Percentiles rank a stretch among this genome's conserved stretches.
Conservation (phyloP, 164 flowering plant species). For the Annona cherimola region DNA sequence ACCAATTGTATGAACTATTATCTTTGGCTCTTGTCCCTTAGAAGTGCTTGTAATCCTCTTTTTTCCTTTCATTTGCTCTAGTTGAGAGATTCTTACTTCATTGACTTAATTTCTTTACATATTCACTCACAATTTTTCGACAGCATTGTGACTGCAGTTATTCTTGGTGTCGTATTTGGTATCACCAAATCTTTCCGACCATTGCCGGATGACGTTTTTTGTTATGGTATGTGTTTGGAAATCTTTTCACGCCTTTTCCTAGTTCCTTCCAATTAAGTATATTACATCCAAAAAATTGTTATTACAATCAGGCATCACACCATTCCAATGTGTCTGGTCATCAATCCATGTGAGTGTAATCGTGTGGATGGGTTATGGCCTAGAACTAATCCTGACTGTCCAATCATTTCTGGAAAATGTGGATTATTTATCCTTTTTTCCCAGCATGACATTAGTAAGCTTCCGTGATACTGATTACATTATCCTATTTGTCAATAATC, state of each 20-base stretch:
- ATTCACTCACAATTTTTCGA: conserved; percentile 16
- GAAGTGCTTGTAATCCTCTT: background rate
- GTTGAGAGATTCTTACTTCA: background rate
- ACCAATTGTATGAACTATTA: conserved; percentile 53
- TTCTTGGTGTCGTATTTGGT: conserved; percentile 62
- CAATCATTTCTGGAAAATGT: no score
- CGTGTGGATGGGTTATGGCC: no score
- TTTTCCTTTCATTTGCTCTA: conserved; percentile 1
- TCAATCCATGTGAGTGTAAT: no score
- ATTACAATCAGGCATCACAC: no score
- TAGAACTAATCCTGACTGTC: no score
- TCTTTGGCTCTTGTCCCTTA: conserved; percentile 3
- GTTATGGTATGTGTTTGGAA: conserved; percentile 49
- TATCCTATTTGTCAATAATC: no score
- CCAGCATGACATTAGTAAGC: no score
- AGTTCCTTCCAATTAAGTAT: background rate
- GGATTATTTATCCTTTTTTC: no score
- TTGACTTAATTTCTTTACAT: background rate
- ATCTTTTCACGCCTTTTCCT: background rate
- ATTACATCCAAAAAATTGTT: no score
- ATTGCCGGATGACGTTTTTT: conserved; percentile 65
- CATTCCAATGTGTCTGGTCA: no score
- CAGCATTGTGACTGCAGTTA: conserved; percentile 67
- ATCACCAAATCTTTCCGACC: conserved; percentile 52
- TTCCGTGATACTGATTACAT: no score